These are phyloP conservation scores for Albugo candida DNA, from an alignment of 352 stramenopile species.

Conservation along the genomic window DNA sequence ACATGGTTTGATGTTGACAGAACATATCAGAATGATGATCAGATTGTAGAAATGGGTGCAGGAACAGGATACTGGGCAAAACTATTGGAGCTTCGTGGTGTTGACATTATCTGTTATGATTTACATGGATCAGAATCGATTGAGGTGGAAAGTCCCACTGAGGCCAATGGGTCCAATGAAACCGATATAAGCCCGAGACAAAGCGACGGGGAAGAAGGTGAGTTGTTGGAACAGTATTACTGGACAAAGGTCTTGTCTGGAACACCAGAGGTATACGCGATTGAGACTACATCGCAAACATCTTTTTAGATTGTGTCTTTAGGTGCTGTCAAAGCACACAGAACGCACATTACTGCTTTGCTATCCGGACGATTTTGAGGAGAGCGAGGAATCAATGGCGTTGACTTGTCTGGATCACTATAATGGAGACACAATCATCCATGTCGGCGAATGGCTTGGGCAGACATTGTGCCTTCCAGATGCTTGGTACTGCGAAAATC, in stretches of 20 bases:
- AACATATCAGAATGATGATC: neutral
- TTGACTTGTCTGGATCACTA: slow-evolving; percentile 81
- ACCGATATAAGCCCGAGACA: slow-evolving; percentile 5
- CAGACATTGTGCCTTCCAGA: slow-evolving; percentile 79
- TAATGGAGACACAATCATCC: slow-evolving; percentile 81
- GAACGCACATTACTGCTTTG: slow-evolving; percentile 82
- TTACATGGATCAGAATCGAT: slow-evolving; percentile 26
- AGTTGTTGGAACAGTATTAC: slow-evolving; percentile 69
- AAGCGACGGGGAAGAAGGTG: slow-evolving; percentile 27
- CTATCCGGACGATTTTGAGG: slow-evolving; percentile 86
- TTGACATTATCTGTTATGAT: slow-evolving; percentile 80
- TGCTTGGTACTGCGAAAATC: slow-evolving; percentile 31
- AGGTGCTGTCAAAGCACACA: slow-evolving; percentile 53
- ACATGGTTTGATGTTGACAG: neutral
- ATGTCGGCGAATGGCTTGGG: slow-evolving; percentile 85
- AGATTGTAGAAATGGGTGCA: slow-evolving; percentile 82
- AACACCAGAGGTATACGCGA: slow-evolving; percentile 30
- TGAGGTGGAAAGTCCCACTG: slow-evolving; percentile 8
- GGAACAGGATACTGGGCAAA: slow-evolving; percentile 80
- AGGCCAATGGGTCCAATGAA: slow-evolving; percentile 8
- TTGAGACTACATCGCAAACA: neutral
- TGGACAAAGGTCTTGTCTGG: slow-evolving; percentile 63
- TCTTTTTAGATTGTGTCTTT: neutral
- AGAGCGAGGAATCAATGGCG: slow-evolving; percentile 77
- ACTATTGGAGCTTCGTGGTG: slow-evolving; percentile 47